Evolutionary conservation across 73 alveolate genomes (phyloP).

Genomic region (Urostyla sp.): DNA sequence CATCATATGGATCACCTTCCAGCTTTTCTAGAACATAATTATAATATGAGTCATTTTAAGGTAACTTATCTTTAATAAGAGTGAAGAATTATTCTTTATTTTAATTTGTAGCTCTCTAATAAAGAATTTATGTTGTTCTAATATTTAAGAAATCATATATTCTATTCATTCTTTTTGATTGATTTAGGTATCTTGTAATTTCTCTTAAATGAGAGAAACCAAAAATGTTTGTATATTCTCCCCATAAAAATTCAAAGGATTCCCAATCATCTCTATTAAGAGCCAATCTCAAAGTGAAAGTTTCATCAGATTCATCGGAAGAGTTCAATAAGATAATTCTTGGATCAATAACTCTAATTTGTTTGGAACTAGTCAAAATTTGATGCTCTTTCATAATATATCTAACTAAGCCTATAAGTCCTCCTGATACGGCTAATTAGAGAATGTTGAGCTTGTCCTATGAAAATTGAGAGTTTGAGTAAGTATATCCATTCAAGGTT

Average conservation of each 20-base stretch:
- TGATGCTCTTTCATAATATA: constrained; percentile 3
- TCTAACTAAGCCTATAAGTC: not conserved
- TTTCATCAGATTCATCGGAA: constrained; percentile 6
- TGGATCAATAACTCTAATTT: constrained; percentile 15
- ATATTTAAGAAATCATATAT: not conserved
- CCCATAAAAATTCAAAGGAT: constrained; percentile 13
- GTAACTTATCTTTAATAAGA: not conserved
- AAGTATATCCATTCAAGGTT: constrained; percentile 5
- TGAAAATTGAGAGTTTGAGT: not conserved
- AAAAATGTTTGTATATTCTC: not conserved
- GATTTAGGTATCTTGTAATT: not conserved
- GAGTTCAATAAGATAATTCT: constrained; percentile 1
- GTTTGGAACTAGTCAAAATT: not conserved
- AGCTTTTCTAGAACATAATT: too few relatives aligned
- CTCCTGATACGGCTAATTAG: not conserved
- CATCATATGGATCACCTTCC: too few relatives aligned
- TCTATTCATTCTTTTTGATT: not conserved
- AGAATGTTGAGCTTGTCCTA: constrained; percentile 1
- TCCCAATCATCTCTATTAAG: not conserved
- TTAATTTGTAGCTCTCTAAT: not conserved
- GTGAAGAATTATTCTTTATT: not conserved
- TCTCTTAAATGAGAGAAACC: not conserved
- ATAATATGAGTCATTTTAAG: too few relatives aligned
- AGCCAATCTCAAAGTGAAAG: constrained; percentile 39
- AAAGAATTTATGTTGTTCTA: not conserved